Conservation (phyloP, 23 red algal genomes). For the Pyropia yezoensis region DNA sequence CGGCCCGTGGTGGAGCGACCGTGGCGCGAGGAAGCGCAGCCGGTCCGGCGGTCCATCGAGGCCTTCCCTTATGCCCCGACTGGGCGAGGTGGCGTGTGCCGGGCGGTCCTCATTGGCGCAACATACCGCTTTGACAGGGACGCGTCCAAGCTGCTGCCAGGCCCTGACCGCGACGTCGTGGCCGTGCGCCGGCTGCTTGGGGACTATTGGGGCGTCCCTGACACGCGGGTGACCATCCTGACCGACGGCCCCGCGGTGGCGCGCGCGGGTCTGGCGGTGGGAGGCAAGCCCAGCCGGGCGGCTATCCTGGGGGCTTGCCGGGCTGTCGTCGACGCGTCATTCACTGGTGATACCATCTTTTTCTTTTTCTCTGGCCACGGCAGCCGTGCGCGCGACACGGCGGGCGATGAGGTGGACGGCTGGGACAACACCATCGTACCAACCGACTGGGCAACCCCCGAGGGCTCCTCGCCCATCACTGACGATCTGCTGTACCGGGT, state of each 20-base stretch:
- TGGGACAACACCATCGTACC: conserved; percentile 55
- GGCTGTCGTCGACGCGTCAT: conserved; percentile 12
- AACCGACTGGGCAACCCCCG: conserved; percentile 11
- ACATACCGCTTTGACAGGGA: background rate
- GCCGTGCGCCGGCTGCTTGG: background rate
- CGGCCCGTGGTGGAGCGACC: no score
- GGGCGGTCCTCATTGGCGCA: background rate
- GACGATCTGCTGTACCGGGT: conserved; percentile 46
- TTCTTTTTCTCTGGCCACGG: conserved; percentile 69
- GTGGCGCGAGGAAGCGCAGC: no score
- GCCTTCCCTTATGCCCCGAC: no score
- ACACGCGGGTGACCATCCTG: background rate
- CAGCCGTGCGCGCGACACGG: conserved; percentile 27
- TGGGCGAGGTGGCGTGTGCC: no score
- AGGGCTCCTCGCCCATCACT: conserved; percentile 22
- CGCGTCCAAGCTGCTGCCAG: background rate
- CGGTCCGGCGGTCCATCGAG: no score
- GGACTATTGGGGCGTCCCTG: background rate
- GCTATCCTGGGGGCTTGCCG: conserved; percentile 24
- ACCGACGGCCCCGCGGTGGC: background rate
- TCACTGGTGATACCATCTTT: conserved; percentile 32
- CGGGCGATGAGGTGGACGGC: conserved; percentile 61
- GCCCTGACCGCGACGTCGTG: background rate
- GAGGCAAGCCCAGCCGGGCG: conserved; percentile 13
- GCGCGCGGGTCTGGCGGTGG: no score